Base-by-base conservation (phyloP, 495 filamentous ascomycete genomes). In the Melanomma pulvis-pyrius region DNA sequence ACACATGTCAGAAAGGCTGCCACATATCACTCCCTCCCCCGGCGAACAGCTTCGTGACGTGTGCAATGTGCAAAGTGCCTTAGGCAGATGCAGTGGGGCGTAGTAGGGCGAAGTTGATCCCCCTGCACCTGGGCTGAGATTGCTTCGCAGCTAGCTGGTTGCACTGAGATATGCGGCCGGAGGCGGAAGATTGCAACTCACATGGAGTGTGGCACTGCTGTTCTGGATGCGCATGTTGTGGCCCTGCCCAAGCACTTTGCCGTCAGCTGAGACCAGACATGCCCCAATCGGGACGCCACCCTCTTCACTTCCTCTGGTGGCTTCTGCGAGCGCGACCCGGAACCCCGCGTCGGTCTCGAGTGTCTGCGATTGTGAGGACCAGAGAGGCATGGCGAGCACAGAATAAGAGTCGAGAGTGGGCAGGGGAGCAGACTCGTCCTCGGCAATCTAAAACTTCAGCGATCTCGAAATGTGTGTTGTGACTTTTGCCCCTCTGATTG, bases 251-350 rank as follows among this genome's bases (percentile, higher is more conserved):
- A 94, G 82, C 41, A 93, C 86, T 60, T 81, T 84, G 30, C 92
- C 92, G 56, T 89, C 84, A 41, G 82, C 83, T 47, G 85, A 83
- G 5, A 93, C 82, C 39, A 96, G 80, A 24, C 84, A 87, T 28
- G 92, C 91, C 24, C 91, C 92, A 59, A 94, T 94, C 36, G 91
- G 92, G 1, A 94, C 82, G 29, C 92, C 92, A 30, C 90, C 90
- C 77, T 93, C 90, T n/a, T 80, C 74, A 47, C 81, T 84, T 30
- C 88, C 85, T 47, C 82, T 76, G 69, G 81, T 85, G 0, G 90
- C 90, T 73, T 96, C 91, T 62, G 90, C 88, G n/a, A 92, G 75
- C n/a, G 92, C 90, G 41, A 85, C 79, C 30, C 78, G 75, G 61
- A 87, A 81, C 32, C 81, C 85, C 47, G 78, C 68, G 52, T 82